Evolutionary conservation across 1,284 basidiomycete genomes (phyloP).

Genomic region (Ceratobasidium sp.): DNA sequence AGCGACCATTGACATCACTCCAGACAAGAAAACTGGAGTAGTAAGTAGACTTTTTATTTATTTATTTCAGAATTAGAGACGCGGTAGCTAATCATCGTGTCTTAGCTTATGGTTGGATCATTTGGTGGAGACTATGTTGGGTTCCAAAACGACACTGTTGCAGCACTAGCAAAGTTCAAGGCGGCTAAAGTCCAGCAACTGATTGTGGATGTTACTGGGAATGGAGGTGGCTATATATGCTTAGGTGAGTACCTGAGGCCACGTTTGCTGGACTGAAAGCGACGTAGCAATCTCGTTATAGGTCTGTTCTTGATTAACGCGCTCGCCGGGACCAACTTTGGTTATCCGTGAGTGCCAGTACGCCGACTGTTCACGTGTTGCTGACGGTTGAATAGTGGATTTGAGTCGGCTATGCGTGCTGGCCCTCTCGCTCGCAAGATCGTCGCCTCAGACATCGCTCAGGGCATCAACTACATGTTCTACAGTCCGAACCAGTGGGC

Average conservation of each 20-base stretch:
- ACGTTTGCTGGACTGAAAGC: slow-evolving; percentile 50
- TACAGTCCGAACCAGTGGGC: slow-evolving; percentile 52
- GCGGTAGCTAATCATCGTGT: neutral
- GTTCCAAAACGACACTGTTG: slow-evolving; percentile 65
- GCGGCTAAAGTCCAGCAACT: slow-evolving; percentile 62
- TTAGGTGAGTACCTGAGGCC: slow-evolving; percentile 14
- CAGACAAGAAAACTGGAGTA: slow-evolving; percentile 65
- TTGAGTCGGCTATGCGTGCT: slow-evolving; percentile 63
- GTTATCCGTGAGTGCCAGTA: slow-evolving; percentile 61
- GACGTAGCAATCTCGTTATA: slow-evolving; percentile 61
- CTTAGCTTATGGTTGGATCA: slow-evolving; percentile 56
- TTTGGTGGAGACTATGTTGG: slow-evolving; percentile 61
- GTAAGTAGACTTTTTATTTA: slow-evolving; percentile 54
- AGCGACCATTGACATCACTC: neutral
- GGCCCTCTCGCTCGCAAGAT: slow-evolving; percentile 31
- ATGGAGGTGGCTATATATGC: slow-evolving; percentile 60
- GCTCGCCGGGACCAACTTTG: slow-evolving; percentile 62
- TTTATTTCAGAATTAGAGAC: neutral
- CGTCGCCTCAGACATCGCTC: slow-evolving; percentile 22
- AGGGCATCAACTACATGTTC: slow-evolving; percentile 26
- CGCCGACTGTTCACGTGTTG: slow-evolving; percentile 58
- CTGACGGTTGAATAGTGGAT: slow-evolving; percentile 51
- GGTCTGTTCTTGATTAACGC: slow-evolving; percentile 35
- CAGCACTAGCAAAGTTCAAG: slow-evolving; percentile 62
- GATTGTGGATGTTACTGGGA: slow-evolving; percentile 69